These are phyloP conservation scores for Dictyostelium brefeldianum DNA, from an alignment of 78 protist genomes.

Conservation along the genomic window DNA sequence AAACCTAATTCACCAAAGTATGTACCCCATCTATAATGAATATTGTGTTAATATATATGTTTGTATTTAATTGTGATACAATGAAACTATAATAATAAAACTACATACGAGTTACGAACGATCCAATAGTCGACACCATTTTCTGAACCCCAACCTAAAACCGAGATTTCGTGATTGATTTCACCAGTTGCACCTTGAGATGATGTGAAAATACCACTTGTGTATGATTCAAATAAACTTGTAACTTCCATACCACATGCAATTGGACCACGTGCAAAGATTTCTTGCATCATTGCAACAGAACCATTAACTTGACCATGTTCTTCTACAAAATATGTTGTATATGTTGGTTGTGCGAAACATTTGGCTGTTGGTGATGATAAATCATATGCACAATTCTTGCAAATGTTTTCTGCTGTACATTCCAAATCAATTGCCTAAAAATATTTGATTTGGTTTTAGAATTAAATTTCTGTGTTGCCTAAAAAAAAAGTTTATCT, in stretches of 20 bases:
- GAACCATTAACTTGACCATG: slow-evolving; percentile 90
- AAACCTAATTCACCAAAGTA: slow-evolving; percentile 62
- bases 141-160: slow-evolving; percentile 92
- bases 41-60: too few relatives aligned
- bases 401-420: slow-evolving; percentile 81
- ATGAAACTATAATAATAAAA: background rate
- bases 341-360: slow-evolving; percentile 81
- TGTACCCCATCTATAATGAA: slow-evolving; percentile 51
- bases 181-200: slow-evolving; percentile 26
- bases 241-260: slow-evolving; percentile 77
- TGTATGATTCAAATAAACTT: slow-evolving; percentile 46
- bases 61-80: too few relatives aligned
- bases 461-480: background rate
- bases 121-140: slow-evolving; percentile 78
- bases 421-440: slow-evolving; percentile 83
- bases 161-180: slow-evolving; percentile 87
- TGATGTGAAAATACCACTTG: slow-evolving; percentile 79
- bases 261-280: slow-evolving; percentile 86
- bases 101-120: background rate
- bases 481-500: slow-evolving; percentile 34
- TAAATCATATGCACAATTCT: slow-evolving; percentile 89
- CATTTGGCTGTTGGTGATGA: slow-evolving; percentile 80
- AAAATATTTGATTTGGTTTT: background rate
- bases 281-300: slow-evolving; percentile 90
- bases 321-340: slow-evolving; percentile 86